Evolutionary conservation across 2,329 filamentous ascomycete species (phyloP).

Genomic region (Colletotrichum sp.): DNA sequence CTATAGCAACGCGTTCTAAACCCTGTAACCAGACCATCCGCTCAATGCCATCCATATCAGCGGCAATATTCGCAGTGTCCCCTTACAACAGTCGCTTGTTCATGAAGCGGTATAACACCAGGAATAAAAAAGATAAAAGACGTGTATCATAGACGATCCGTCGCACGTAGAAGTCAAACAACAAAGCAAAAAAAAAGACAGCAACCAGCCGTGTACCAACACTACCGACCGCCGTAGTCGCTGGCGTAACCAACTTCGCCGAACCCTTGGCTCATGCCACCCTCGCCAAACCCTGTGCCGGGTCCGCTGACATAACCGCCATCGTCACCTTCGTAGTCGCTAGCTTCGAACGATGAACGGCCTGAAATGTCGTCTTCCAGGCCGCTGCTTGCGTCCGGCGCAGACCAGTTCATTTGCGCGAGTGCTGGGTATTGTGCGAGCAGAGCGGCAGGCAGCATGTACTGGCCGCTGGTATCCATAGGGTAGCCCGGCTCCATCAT

Average conservation of each 20-base stretch:
- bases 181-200: neutral
- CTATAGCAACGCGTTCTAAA: constrained; percentile 20
- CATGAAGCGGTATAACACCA: constrained; percentile 6
- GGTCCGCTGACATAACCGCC: constrained; percentile 70
- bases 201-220: neutral
- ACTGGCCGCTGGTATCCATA: constrained; percentile 61
- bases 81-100: constrained; percentile 9
- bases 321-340: constrained; percentile 77
- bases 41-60: neutral
- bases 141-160: neutral
- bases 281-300: constrained; percentile 64
- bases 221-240: constrained; percentile 53
- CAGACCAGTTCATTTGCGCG: constrained; percentile 86
- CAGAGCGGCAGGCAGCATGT: constrained; percentile 83
- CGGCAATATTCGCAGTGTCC: constrained; percentile 1
- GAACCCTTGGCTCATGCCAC: constrained; percentile 59
- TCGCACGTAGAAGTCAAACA: neutral
- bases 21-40: constrained; percentile 15
- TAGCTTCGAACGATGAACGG: constrained; percentile 81
- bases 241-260: constrained; percentile 59
- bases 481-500: constrained; percentile 67
- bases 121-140: neutral
- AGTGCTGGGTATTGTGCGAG: constrained; percentile 92
- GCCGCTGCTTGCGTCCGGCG: constrained; percentile 68
- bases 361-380: constrained; percentile 80